Conservation (phyloP, 2,329 filamentous ascomycete genomes). For the Huntiella decipiens region DNA sequence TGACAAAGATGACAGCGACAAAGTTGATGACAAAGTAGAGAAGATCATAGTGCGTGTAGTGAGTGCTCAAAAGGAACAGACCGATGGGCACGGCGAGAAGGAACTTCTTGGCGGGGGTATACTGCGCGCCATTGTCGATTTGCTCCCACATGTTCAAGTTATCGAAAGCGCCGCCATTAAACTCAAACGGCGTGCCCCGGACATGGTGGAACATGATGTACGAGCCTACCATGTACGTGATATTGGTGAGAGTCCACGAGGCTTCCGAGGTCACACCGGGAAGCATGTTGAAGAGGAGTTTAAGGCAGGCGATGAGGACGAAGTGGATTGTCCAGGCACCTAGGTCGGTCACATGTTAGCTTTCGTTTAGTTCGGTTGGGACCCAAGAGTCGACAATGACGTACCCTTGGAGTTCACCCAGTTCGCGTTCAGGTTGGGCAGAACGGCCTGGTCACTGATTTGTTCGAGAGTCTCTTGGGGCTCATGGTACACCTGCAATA, state of each 20-base stretch:
- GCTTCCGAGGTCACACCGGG: slow-evolving; percentile 94
- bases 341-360: slow-evolving; percentile 20
- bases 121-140: slow-evolving; percentile 97
- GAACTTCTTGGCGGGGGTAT: slow-evolving; percentile 97
- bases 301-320: slow-evolving; percentile 75
- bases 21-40: slow-evolving; percentile 97
- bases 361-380: not conserved
- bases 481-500: slow-evolving; percentile 83
- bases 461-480: slow-evolving; percentile 93
- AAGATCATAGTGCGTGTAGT: slow-evolving; percentile 96
- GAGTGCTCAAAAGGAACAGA: slow-evolving; percentile 88
- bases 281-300: slow-evolving; percentile 93
- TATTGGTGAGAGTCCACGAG: slow-evolving; percentile 96
- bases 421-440: slow-evolving; percentile 92
- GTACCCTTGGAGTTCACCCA: slow-evolving; percentile 98
- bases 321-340: slow-evolving; percentile 97
- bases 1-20: slow-evolving; percentile 73
- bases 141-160: slow-evolving; percentile 99
- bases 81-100: slow-evolving; percentile 84
- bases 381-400: slow-evolving; percentile 1
- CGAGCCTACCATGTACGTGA: slow-evolving; percentile 96
- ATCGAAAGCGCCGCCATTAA: slow-evolving; percentile 95
- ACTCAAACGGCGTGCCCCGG: slow-evolving; percentile 92
- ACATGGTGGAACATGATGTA: slow-evolving; percentile 99
- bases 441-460: slow-evolving; percentile 83